Base-by-base conservation (phyloP, 495 filamentous ascomycete species). In the Aspergillus asperescens region DNA sequence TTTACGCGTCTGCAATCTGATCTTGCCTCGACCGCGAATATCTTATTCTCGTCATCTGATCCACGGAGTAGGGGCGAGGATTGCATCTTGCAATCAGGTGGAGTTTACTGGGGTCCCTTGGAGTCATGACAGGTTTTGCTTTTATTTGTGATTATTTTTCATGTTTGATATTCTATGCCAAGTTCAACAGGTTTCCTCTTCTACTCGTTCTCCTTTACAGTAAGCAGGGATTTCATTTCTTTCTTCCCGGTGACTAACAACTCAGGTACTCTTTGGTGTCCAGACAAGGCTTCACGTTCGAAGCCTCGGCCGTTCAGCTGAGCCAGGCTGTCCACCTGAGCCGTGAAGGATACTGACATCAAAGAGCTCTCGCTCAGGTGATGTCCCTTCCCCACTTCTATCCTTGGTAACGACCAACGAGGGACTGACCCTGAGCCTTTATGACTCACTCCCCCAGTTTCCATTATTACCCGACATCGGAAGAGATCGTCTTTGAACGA, bases 1-100 rank as follows among this genome's bases (percentile, higher is more conserved):
- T 55, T 48, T 48, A 64, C 44, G 51, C 24, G 9, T 50, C 48
- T 38, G 37, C 25, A 40, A 35, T 46, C 43, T 47, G 44, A 35
- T 35, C 32, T 16, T 35, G 16, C 32, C 16, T 15, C 32, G 25
- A 28, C 25, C 9, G 44, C 22, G 44, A 16, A n/a, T 35, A 15
- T 58, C 23, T 55, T 60, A 27, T 54, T 47, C 53, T 52, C 39
- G 49, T 37, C 56, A 49, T 50, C 44, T 35, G 38, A 43, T 50
- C 37, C 48, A 43, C 35, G 40, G 55, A 43, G 47, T 41, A 55
- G 51, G 54, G 37, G 37, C 39, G 54, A 48, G 50, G 59, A 56
- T 39, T 55, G 38, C 45, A 45, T 37, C 47, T 25, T 51, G 27
- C 48, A 25, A 28, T 46, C 35, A 53, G 24, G 19, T 15, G 46